Evolutionary conservation across 2,329 filamentous ascomycete genomes (phyloP).

Genomic region (Epichloe sibirici): DNA sequence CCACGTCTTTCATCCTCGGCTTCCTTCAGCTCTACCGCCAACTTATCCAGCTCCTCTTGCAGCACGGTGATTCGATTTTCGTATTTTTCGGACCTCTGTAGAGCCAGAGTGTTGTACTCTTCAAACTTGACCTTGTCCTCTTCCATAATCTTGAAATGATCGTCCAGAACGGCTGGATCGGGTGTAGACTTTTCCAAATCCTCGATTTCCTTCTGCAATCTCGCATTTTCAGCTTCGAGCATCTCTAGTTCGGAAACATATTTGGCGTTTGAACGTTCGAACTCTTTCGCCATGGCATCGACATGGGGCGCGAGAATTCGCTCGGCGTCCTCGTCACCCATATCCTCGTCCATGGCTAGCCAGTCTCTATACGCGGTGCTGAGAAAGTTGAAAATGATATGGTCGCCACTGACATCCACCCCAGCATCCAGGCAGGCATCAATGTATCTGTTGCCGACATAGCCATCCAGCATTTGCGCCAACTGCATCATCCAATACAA

Average conservation of each 20-base stretch:
- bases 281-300: conserved; percentile 75
- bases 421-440: conserved; percentile 81
- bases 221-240: conserved; percentile 75
- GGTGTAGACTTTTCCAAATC: conserved; percentile 79
- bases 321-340: conserved; percentile 72
- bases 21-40: conserved; percentile 60
- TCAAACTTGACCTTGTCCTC: conserved; percentile 94
- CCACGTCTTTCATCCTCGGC: conserved; percentile 70
- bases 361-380: conserved; percentile 86
- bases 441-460: conserved; percentile 66
- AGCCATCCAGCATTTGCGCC: conserved; percentile 84
- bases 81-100: conserved; percentile 81
- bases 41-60: conserved; percentile 76
- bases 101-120: conserved; percentile 77
- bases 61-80: conserved; percentile 67
- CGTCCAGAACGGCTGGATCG: conserved; percentile 71
- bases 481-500: conserved; percentile 99
- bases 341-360: conserved; percentile 84
- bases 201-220: conserved; percentile 74
- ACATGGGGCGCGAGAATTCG: conserved; percentile 72
- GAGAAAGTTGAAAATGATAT: conserved; percentile 89
- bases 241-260: conserved; percentile 75
- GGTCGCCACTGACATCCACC: conserved; percentile 76
- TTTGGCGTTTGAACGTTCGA: conserved; percentile 72
- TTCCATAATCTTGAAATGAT: conserved; percentile 85